Evolutionary conservation across 768 basidiomycete species (phyloP), one percentile per base, ranked within the genome.

Genomic region (Trametes meyenii): DNA sequence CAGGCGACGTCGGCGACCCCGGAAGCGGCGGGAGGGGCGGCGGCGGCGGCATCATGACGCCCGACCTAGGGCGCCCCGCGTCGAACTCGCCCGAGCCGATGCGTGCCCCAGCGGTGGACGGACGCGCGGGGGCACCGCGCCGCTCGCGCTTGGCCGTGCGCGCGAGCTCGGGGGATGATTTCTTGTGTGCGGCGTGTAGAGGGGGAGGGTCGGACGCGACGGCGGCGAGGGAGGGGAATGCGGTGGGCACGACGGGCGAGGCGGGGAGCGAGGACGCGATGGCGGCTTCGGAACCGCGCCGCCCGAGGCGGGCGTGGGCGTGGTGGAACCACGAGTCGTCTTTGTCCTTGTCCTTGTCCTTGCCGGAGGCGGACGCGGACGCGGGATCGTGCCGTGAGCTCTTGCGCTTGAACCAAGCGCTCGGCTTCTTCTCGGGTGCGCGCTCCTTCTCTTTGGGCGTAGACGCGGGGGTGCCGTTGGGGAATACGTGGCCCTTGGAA

Each of bases 401-500:
- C 71, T 81, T 85, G 53, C 83, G 78, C 69, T 81, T 82, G 65
- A 84, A 85, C 84, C 85, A 87, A 3, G 68, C 63, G 39, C 77
- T 76, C 16, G 76, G 64, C 65, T 80, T 81, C 78, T 77, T 68
- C 77, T 71, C 73, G 56, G 70, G 61, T 57, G 62, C 60, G 26
- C 66, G 65, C 42, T 72, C 71, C 54, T 67, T 69, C 39, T 71
- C 71, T 26, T 61, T 64, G 19, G 61, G 24, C 54, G 60, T 43
- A 21, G 61, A 12, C 29, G 39, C 24, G 16, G 66, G 66, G 40
- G 66, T 67, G 23, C 75, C 75, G 53, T 75, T 72, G 60, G 63
- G 59, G 62, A 59, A 59, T 48, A 39, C 50, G 58, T 48, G n/a
- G 11, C 23, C 51, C 23, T 55, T 61, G 50, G 67, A 36, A 66